Percentiles rank a stretch among this genome's conserved stretches.
These are phyloP conservation scores for Acrocalymma vagum DNA, from an alignment of 2,329 filamentous ascomycete species.

Conservation along the genomic window DNA sequence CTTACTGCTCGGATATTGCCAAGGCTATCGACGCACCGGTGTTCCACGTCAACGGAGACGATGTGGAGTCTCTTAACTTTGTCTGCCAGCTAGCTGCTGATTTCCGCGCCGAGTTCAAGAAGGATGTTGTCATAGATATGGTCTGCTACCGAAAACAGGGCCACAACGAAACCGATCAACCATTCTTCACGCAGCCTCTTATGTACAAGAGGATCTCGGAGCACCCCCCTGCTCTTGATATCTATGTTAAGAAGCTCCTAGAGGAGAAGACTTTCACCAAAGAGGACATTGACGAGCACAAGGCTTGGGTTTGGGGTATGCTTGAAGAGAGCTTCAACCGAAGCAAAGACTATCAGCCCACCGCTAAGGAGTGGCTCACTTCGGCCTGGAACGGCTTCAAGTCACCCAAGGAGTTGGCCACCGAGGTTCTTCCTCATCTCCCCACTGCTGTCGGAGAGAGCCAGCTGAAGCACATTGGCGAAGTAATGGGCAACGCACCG, in stretches of 20 bases:
- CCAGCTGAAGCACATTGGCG: constrained; percentile 81
- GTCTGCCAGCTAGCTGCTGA: constrained; percentile 96
- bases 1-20: constrained; percentile 99
- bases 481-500: constrained; percentile 79
- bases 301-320: constrained; percentile 99
- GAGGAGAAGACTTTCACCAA: constrained; percentile 95
- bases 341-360: constrained; percentile 97
- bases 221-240: constrained; percentile 85
- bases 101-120: constrained; percentile 98
- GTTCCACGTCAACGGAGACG: constrained; percentile 99
- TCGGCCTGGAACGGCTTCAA: constrained; percentile 99
- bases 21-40: constrained; percentile 98
- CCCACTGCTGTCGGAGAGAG: constrained; percentile 80
- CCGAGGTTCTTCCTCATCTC: constrained; percentile 90
- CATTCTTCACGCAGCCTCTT: constrained; percentile 97
- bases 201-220: constrained; percentile 98
- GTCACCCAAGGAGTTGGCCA: constrained; percentile 95
- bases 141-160: constrained; percentile 99
- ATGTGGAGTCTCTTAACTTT: constrained; percentile 98
- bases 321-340: constrained; percentile 96
- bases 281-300: constrained; percentile 98
- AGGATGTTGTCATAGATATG: constrained; percentile 96
- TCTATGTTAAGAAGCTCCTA: constrained; percentile 90
- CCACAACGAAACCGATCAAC: constrained; percentile 99
- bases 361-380: constrained; percentile 97